A percentile compares a stretch with the other conserved stretches of the same genome.
Conservation (phyloP, 2,329 filamentous ascomycete species). For the Aspergillus brasiliensis region DNA sequence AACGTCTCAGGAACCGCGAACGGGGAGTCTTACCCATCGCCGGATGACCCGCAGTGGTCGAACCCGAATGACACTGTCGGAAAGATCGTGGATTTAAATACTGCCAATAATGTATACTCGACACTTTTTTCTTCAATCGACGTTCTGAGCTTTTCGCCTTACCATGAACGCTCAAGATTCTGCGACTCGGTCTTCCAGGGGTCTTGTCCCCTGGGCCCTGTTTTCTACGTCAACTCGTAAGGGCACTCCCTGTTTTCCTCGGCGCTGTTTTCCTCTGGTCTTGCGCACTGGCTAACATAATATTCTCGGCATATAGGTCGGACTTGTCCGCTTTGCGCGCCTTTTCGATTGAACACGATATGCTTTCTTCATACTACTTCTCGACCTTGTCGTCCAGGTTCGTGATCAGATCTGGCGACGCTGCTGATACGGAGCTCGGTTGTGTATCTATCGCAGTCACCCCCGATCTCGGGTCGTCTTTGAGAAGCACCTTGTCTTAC, state of each 20-base stretch:
- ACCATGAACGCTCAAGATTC: slow-evolving; percentile 61
- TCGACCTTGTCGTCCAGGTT: slow-evolving; percentile 76
- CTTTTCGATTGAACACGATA: slow-evolving; percentile 72
- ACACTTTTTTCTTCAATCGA: slow-evolving; percentile 73
- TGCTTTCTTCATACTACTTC: slow-evolving; percentile 83
- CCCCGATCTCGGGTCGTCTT: slow-evolving; percentile 71
- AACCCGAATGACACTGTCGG: slow-evolving; percentile 65
- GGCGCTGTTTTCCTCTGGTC: slow-evolving; percentile 1
- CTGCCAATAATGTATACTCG: slow-evolving; percentile 62
- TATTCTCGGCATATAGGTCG: slow-evolving; percentile 32
- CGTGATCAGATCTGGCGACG: slow-evolving; percentile 73
- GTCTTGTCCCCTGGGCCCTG: slow-evolving; percentile 73
- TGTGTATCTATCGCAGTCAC: slow-evolving; percentile 84
- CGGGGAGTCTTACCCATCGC: slow-evolving; percentile 57
- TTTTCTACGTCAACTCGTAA: slow-evolving; percentile 63
- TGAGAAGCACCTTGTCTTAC: slow-evolving; percentile 72
- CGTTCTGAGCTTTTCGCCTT: slow-evolving; percentile 77
- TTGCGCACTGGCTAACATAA: slow-evolving; percentile 2
- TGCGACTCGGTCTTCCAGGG: slow-evolving; percentile 64
- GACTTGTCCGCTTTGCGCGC: slow-evolving; percentile 63
- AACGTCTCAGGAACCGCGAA: slow-evolving; percentile 78
- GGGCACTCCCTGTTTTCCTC: slow-evolving; percentile 26
- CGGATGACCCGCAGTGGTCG: slow-evolving; percentile 62
- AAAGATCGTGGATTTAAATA: slow-evolving; percentile 72
- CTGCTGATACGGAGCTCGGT: slow-evolving; percentile 63